Evolutionary conservation across 768 basidiomycete species (phyloP), one percentile per base, ranked within the genome.

Genomic region (Trametes cubensis): DNA sequence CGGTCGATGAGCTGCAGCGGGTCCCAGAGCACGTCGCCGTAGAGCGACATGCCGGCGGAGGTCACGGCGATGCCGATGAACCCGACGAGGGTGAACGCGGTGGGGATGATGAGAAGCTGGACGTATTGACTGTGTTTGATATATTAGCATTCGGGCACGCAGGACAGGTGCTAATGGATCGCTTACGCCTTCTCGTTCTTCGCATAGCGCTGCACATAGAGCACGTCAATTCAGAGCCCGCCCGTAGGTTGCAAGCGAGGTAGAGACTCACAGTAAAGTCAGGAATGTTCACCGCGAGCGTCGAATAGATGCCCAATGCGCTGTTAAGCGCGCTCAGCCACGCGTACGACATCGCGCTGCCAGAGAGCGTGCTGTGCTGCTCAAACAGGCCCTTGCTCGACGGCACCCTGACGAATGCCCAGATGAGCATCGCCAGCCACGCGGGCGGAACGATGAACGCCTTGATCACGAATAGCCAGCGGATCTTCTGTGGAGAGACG

Each of bases 31-130:
- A 79, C 74, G 51, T 76, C 68, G 23, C 88, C 90, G 67, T 94
- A 94, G 17, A 94, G 80, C 4, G 79, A 75, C 63, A 87, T 79
- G 8, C 88, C 90, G 0, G 91, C 89, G 11, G 85, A 86, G 1
- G 94, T 92, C 20, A 92, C 89, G 6, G 88, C 86, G 62, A 95
- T 87, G 21, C 93, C 93, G 52, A 87, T 78, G 72, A 94, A 94
- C 26, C 87, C 87, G 57, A 84, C 83, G 34, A 92, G 75, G 2
- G 89, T 90, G 72, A 95, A 94, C 17, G 84, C 82, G 21, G 86
- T 71, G 3, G 92, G 92, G 60, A 95, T 92, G 66, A 93, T 84
- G 57, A 86, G 63, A 23, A 90, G 71, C 68, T 94, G 92, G 47
- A 90, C 77, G 65, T 84, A 88, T 82, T 91, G 88, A 1, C 88